Conservation (phyloP, 805 yeast species). For the Candida ovalis region DNA sequence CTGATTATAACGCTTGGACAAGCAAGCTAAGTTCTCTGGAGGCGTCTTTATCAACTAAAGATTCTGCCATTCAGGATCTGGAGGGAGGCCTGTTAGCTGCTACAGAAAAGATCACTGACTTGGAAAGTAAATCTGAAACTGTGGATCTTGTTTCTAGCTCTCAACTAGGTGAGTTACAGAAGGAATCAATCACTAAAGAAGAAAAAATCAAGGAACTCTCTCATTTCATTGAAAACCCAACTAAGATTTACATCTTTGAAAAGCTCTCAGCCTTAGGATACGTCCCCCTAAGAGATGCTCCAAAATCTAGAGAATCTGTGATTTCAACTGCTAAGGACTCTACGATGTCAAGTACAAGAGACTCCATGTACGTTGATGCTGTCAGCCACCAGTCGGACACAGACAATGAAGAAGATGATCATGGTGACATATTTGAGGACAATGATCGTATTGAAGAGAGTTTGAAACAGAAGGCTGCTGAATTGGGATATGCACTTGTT, state of each 20-base stretch:
- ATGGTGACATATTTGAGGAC: constrained; percentile 14
- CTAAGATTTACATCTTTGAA: constrained; percentile 20
- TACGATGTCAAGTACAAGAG: constrained; percentile 2
- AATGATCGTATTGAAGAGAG: constrained; percentile 26
- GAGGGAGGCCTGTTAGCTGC: background rate
- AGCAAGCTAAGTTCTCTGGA: background rate
- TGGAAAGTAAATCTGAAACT: background rate
- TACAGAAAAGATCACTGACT: background rate
- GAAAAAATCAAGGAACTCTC: constrained; percentile 1
- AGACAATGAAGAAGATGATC: constrained; percentile 9
- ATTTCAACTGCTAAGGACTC: constrained; percentile 2
- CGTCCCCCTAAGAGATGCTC: constrained; percentile 1
- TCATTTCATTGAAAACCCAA: constrained; percentile 10
- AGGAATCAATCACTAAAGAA: constrained; percentile 3
- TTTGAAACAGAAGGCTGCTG: constrained; percentile 32
- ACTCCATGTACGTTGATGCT: constrained; percentile 18
- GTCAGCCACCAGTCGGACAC: constrained; percentile 14
- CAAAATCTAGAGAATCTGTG: constrained; percentile 1
- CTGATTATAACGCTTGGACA: background rate
- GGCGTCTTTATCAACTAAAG: background rate
- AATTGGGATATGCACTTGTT: constrained; percentile 33
- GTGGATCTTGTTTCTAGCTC: background rate
- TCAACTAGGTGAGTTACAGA: background rate
- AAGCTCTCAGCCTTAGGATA: constrained; percentile 16
- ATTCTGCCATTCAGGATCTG: background rate